These are phyloP conservation scores for Monosporascus sp. DNA, from an alignment of 2,329 filamentous ascomycete genomes.

Conservation along the genomic window DNA sequence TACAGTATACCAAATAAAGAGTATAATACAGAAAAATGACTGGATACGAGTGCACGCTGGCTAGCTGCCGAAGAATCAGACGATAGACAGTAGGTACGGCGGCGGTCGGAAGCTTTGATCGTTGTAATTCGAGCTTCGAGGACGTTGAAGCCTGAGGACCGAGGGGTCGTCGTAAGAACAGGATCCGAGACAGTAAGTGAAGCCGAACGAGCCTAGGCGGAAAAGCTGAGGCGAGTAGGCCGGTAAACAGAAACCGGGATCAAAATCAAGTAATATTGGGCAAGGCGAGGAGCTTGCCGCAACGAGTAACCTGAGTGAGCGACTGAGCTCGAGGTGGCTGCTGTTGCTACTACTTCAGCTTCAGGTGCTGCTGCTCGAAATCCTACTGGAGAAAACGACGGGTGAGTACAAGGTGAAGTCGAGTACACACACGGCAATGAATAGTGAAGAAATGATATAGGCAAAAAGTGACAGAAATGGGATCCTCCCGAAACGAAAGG, in stretches of 20 bases:
- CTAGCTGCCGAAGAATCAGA: not conserved
- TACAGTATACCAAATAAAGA: constrained; percentile 7
- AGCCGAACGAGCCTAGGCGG: too few relatives aligned
- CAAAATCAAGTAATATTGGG: not conserved
- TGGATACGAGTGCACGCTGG: not conserved
- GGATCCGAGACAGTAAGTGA: not conserved
- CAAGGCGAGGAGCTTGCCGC: not conserved
- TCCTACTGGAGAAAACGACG: not conserved
- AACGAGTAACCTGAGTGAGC: not conserved
- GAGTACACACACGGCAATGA: not conserved
- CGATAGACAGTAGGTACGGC: not conserved
- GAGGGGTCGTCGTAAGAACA: not conserved
- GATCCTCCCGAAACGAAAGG: not conserved
- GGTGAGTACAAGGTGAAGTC: not conserved
- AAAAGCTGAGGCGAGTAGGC: too few relatives aligned
- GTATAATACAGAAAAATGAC: constrained; percentile 12
- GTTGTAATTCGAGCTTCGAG: not conserved
- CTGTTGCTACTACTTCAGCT: not conserved
- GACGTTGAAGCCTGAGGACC: not conserved
- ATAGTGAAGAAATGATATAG: not conserved
- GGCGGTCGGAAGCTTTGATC: not conserved
- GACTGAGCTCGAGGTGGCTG: not conserved
- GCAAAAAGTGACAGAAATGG: not conserved
- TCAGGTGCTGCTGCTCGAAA: not conserved
- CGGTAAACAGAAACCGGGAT: not conserved